Evolutionary conservation across 208 protist species (phyloP).

Genomic region (Vickermania ingenoplastis): DNA sequence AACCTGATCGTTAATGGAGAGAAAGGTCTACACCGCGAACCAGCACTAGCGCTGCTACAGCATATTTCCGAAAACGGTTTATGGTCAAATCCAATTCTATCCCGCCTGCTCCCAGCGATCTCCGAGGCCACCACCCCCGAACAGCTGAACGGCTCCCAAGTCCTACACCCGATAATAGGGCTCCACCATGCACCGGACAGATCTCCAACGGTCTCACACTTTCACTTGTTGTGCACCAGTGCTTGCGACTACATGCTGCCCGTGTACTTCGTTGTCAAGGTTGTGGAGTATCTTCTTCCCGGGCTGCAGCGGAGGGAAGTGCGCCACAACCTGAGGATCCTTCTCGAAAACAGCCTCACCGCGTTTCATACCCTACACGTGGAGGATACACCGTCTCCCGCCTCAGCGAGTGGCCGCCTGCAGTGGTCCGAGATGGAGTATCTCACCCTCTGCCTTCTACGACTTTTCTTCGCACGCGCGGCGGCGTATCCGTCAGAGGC

Average conservation of each 20-base stretch:
- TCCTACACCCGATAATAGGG: too few relatives aligned
- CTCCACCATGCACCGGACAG: too few relatives aligned
- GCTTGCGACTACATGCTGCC: constrained; percentile 18
- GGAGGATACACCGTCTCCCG: too few relatives aligned
- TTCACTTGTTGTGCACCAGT: constrained; percentile 26
- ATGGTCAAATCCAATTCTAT: not conserved
- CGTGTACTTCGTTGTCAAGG: constrained; percentile 24
- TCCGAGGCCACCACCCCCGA: not conserved
- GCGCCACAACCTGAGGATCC: too few relatives aligned
- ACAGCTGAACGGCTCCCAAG: not conserved
- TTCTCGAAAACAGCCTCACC: too few relatives aligned
- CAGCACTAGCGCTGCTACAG: not conserved
- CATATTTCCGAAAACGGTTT: not conserved
- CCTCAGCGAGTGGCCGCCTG: too few relatives aligned
- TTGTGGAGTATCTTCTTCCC: constrained; percentile 15
- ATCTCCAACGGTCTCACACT: constrained; percentile 14
- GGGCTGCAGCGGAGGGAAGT: not conserved
- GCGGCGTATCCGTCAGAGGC: not conserved
- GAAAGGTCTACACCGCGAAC: not conserved
- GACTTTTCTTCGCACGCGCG: not conserved
- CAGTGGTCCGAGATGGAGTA: not conserved
- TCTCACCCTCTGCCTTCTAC: not conserved
- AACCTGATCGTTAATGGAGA: not conserved
- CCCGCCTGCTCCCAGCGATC: not conserved
- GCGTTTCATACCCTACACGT: too few relatives aligned